Conservation (phyloP, 176 grass and related monocot species). For the Cenchrus purpureus region DNA sequence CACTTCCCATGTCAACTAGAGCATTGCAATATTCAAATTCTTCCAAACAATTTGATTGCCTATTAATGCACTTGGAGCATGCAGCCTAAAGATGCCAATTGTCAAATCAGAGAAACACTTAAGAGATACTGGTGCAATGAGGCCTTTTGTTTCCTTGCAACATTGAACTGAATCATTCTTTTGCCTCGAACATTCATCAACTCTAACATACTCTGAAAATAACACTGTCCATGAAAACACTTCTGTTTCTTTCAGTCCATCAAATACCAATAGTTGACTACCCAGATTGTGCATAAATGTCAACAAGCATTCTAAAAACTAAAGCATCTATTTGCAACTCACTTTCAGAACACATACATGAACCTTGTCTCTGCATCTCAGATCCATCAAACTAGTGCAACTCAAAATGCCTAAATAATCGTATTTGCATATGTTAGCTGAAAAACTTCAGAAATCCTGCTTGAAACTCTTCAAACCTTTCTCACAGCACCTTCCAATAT, state of each 20-base stretch:
- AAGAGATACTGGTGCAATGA: slow-evolving; percentile 38
- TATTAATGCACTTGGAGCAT: slow-evolving; percentile 51
- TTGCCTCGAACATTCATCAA: slow-evolving; percentile 44
- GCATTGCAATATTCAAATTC: slow-evolving; percentile 37
- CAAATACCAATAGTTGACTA: slow-evolving; percentile 33
- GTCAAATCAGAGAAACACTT: slow-evolving; percentile 48
- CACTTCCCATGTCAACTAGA: slow-evolving; percentile 48
- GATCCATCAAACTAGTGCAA: slow-evolving; percentile 38
- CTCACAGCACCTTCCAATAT: slow-evolving; percentile 44
- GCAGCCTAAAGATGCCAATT: slow-evolving; percentile 44
- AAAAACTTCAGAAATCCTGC: slow-evolving; percentile 29
- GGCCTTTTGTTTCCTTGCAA: slow-evolving; percentile 42
- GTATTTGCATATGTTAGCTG: slow-evolving; percentile 38
- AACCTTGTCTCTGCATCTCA: slow-evolving; percentile 44
- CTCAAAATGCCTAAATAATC: slow-evolving; percentile 48
- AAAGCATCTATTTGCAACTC: slow-evolving; percentile 42
- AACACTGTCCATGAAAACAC: slow-evolving; percentile 47
- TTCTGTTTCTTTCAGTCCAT: slow-evolving; percentile 48
- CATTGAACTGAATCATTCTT: slow-evolving; percentile 43
- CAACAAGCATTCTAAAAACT: slow-evolving; percentile 50
- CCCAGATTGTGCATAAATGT: slow-evolving; percentile 54
- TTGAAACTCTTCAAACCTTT: slow-evolving; percentile 49
- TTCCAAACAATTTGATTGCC: slow-evolving; percentile 44
- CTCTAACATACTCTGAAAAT: slow-evolving; percentile 50
- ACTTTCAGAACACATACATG: slow-evolving; percentile 49